Base-by-base conservation (phyloP, 805 yeast genomes). In the Alloascoidea hylecoeti region DNA sequence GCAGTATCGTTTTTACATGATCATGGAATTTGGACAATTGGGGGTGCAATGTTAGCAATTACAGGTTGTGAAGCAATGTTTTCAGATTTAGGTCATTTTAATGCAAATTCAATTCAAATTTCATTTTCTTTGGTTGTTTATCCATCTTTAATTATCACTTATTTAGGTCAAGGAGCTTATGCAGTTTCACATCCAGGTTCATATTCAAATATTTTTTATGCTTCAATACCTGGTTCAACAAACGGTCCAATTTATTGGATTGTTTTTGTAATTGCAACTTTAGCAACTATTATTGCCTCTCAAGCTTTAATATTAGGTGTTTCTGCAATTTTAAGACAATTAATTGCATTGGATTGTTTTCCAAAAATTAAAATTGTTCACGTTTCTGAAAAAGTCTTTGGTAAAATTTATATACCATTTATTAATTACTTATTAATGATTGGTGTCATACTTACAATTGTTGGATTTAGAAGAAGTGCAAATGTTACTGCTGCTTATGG, bases 11-110 rank as follows among this genome's bases (percentile, higher is more conserved):
- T 62, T 30, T 51, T 74, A 42, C 55, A 49, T 35, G 44, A 49
- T 6, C 41, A 49, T 14, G 59, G 63, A 3, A 53, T 67, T 18
- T 71, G 65, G 47, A 55, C 61, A 2, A 55, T 74, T 19, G 63
- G 70, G 6, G 66, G 70, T 3, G 68, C 70, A 2, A 64, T 73
- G 68, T 63, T 74, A 34, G 57, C 73, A 1, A 53, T 74, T 17
- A 72, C 81, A 0, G 80, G 80, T 19, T 58, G 70, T 3, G 80
- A 74, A 44, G 78, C 79, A 4, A 67, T 74, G 74, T 75, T 74
- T 55, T 76, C 78, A 2, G 79, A 74, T 51, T 58, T 72, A 37
- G 73, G 78, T 3, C 76, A 70, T 47, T 70, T 72, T 46, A 72
- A 75, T 2, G 57, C 59, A 17, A 44, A 57, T 3, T 68, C 78